Evolutionary conservation across 805 yeast genomes (phyloP).

Genomic region (Kuraishia piskuri): DNA sequence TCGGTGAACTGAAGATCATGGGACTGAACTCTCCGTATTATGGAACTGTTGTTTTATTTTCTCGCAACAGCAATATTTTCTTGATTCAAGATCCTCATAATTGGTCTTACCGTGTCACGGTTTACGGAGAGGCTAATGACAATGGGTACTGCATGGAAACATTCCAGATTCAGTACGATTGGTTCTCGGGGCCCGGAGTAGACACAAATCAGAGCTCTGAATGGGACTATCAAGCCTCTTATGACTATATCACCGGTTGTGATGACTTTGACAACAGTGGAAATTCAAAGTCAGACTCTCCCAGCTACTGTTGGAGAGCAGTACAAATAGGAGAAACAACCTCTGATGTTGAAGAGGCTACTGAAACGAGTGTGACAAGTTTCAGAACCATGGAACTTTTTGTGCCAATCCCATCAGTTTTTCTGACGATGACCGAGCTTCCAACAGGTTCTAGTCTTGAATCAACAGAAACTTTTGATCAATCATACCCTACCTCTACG

Average conservation of each 20-base stretch:
- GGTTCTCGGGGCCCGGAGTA: constrained; percentile 7
- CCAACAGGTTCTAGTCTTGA: too few species aligned
- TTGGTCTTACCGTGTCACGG: constrained; percentile 18
- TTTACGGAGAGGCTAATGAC: constrained; percentile 11
- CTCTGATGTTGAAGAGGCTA: too few species aligned
- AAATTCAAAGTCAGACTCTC: background rate
- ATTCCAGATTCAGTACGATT: constrained; percentile 23
- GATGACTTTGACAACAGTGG: background rate
- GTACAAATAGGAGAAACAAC: background rate
- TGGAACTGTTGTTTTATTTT: constrained; percentile 14
- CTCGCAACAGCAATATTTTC: constrained; percentile 13
- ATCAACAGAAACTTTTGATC: too few species aligned
- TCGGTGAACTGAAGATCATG: constrained; percentile 20
- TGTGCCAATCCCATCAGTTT: too few species aligned
- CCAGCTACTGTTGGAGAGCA: background rate
- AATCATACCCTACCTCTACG: too few species aligned
- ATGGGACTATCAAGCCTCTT: background rate
- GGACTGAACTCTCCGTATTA: constrained; percentile 19
- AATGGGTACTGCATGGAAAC: constrained; percentile 14
- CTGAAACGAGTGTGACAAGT: too few species aligned
- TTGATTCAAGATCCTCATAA: constrained; percentile 16
- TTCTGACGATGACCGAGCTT: too few species aligned
- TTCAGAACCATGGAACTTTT: too few species aligned
- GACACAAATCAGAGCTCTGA: background rate
- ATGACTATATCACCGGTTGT: background rate